Percentiles rank a stretch among this genome's conserved stretches.
phyloP scores from a whole-genome alignment of 2,329 filamentous ascomycete species.

The Neurospora crassa region DNA sequence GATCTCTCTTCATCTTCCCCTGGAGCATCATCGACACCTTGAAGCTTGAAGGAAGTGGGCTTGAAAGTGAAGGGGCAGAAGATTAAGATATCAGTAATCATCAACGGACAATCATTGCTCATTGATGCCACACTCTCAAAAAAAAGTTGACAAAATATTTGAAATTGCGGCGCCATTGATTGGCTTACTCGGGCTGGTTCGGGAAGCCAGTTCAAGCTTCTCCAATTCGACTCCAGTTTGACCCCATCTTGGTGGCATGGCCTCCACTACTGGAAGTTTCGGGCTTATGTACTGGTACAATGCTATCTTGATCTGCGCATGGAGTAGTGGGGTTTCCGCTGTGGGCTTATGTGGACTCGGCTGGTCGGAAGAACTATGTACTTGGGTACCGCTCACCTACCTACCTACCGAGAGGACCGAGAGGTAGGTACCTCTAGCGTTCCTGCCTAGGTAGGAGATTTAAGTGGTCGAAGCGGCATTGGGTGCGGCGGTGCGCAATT shows the following conservation, averaged over 20 bases:
- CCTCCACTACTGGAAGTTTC: background rate
- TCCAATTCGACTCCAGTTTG: background rate
- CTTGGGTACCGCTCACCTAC: too few relatives aligned
- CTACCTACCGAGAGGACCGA: too few relatives aligned
- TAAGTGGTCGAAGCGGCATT: background rate
- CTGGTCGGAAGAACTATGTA: slow-evolving; percentile 9
- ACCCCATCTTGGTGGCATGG: background rate
- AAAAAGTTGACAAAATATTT: background rate
- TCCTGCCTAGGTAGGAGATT: background rate
- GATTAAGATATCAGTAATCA: background rate
- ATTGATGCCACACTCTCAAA: background rate
- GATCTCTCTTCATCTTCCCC: background rate
- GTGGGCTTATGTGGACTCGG: slow-evolving; percentile 10
- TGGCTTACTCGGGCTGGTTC: background rate
- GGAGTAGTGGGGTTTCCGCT: slow-evolving; percentile 16
- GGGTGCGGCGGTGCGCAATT: background rate
- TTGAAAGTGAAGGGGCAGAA: background rate
- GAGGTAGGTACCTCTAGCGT: background rate
- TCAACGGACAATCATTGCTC: background rate
- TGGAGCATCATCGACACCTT: background rate
- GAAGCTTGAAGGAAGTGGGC: background rate
- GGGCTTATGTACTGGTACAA: slow-evolving; percentile 11
- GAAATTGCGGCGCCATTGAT: background rate
- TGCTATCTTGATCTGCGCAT: slow-evolving; percentile 6
- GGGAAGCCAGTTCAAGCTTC: background rate